Base-by-base conservation (phyloP, 345 rosid species). In the Citrus australasica region DNA sequence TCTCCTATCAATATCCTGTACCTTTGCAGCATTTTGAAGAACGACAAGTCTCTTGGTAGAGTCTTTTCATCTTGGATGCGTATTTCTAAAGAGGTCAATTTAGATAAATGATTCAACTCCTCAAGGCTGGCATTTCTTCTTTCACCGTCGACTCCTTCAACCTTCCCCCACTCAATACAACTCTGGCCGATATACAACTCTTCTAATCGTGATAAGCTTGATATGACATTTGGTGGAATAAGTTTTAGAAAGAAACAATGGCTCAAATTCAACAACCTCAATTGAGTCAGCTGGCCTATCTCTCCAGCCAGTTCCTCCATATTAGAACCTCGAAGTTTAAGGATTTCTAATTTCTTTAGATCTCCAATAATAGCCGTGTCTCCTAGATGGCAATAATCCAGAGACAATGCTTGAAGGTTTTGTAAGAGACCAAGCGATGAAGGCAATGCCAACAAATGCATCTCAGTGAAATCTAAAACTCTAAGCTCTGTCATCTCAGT, bases 81-180 rank as follows among this genome's bases (percentile, higher is more conserved):
- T 48, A 80, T 64, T 4, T 11, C 56, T 10, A 83, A 56, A 64
- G 17, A 3, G 0, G 76, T 77, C n/a, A 83, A 38, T 4, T 38
- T 9, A 0, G 80, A 10, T 80, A 86, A 77, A 14, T 16, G 7
- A 14, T 79, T 75, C 69, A 83, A 37, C 78, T 83, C 85, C 7
- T 59, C 55, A 5, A 85, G 67, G 25, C 37, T 28, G 28, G 35
- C 67, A 27, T 27, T 62, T 13, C 25, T 62, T 62, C 67, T 62
- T 11, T 28, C 37, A 9, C 17, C 16, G 21, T 63, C 6, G 22
- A 5, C 78, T 27, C 55, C 82, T 1, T 6, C 76, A 63, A 11
- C 4, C 51, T 10, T 28, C 48, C 72, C 83, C 89, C 87, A 82
- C 1, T 9, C 13, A 32, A 32, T 32, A 4, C 4, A 78, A 69